Evolutionary conservation across 1,139 yeast species (phyloP), one percentile per base, ranked within the genome.

Genomic region (Kazachstania sp.): DNA sequence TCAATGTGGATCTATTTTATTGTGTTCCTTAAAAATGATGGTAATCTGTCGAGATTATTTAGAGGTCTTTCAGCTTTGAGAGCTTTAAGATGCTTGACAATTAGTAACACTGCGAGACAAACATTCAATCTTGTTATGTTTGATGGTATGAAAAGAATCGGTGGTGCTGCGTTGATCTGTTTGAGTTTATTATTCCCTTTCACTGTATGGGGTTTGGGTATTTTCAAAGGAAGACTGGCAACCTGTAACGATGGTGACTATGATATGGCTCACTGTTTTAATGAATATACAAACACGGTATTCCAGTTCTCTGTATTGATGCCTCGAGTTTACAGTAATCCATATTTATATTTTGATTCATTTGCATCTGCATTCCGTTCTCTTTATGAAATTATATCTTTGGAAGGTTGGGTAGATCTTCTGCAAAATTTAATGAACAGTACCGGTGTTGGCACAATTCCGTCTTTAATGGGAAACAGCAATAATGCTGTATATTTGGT

Each of bases 401-500:
- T 90, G 44, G 97, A 92, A 70, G 98, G 97, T 9, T 92, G 98
- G 97, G 78, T 77, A 0, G 97, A 90, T 62, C 71, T 90, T 26
- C 66, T 90, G 44, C 56, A 71, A 34, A 76, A 85, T 50, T 75
- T 86, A 13, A 83, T 86, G 79, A 75, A 78, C 41, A 82, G 86
- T 47, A 81, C 94, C 0, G 94, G 90, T 0, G 64, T 68, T 0
- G 88, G 88, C 0, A 71, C 82, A 0, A 81, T 80, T 1, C 78
- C 83, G 1, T 53, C 62, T 5, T 58, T 69, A 1, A 79, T 78
- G 65, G 79, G 86, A 0, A 67, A 81, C 1, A 83, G 90, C 0
- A 72, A 73, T 36, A 86, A 87, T 67, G 97, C 90, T 0, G 60
- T 83, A 1, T 88, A 83, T 61, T 71, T 90, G 37, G 77, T 88